These are phyloP conservation scores for Nothomitra cinnamomea DNA, from an alignment of 2,329 filamentous ascomycete species.

Conservation along the genomic window DNA sequence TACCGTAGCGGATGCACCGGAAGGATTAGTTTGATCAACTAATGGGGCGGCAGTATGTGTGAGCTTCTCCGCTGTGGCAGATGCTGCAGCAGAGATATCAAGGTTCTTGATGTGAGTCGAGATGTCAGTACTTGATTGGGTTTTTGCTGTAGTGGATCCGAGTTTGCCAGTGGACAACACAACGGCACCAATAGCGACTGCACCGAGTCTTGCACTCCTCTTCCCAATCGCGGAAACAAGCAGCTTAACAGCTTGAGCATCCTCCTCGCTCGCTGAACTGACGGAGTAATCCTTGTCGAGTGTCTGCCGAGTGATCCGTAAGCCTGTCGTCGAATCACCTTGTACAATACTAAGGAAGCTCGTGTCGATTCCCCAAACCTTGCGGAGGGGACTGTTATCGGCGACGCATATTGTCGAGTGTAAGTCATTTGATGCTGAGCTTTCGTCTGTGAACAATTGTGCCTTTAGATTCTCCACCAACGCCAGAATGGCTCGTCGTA, in stretches of 20 bases:
- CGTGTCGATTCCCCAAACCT: slow-evolving; percentile 81
- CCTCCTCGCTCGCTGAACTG: slow-evolving; percentile 59
- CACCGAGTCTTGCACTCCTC: slow-evolving; percentile 73
- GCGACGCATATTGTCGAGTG: slow-evolving; percentile 53
- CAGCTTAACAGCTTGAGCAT: slow-evolving; percentile 74
- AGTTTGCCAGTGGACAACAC: slow-evolving; percentile 68
- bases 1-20: slow-evolving; percentile 10
- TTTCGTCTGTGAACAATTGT: slow-evolving; percentile 68
- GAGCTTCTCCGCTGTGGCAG: slow-evolving; percentile 15
- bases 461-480: slow-evolving; percentile 51
- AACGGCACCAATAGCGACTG: slow-evolving; percentile 73
- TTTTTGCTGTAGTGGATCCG: slow-evolving; percentile 15
- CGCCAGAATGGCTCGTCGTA: slow-evolving; percentile 58
- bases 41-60: slow-evolving; percentile 14
- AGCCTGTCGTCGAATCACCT: slow-evolving; percentile 55
- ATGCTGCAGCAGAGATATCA: slow-evolving; percentile 13
- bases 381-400: slow-evolving; percentile 49
- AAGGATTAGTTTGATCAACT: slow-evolving; percentile 17
- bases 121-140: slow-evolving; percentile 12
- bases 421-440: slow-evolving; percentile 78
- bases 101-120: slow-evolving; percentile 14
- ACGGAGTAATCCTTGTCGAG: slow-evolving; percentile 64
- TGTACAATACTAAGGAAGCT: slow-evolving; percentile 77
- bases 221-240: slow-evolving; percentile 72
- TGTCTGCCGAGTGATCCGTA: slow-evolving; percentile 57